phyloP scores from a whole-genome alignment of 2,329 filamentous ascomycete species.

The Fusarium sp. region DNA sequence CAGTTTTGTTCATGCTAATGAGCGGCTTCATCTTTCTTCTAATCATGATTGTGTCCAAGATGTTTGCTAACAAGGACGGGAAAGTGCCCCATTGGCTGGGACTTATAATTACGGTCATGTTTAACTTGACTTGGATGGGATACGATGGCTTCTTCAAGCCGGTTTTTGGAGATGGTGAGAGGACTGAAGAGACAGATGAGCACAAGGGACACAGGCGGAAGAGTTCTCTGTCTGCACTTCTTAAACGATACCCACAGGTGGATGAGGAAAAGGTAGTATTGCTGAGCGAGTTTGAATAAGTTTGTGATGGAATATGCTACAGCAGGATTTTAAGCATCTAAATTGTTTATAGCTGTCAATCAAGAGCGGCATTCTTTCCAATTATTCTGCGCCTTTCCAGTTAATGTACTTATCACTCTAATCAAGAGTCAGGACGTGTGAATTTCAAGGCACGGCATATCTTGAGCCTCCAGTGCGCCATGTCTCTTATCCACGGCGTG shows the following conservation, averaged over 20 bases:
- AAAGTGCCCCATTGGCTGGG: slow-evolving; percentile 78
- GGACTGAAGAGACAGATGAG: slow-evolving; percentile 59
- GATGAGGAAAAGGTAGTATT: slow-evolving; percentile 49
- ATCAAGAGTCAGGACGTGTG: neutral
- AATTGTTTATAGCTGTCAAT: too few species aligned
- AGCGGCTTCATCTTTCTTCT: slow-evolving; percentile 72
- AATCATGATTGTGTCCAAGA: slow-evolving; percentile 59
- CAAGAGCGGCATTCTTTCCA: too few species aligned
- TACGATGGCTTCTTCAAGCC: slow-evolving; percentile 67
- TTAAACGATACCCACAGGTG: slow-evolving; percentile 9
- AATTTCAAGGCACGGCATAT: too few species aligned
- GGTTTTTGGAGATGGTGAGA: slow-evolving; percentile 90
- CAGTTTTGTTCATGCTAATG: slow-evolving; percentile 71
- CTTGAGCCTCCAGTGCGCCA: neutral
- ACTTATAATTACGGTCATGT: slow-evolving; percentile 65
- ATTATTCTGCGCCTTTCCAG: too few species aligned
- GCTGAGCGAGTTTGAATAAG: slow-evolving; percentile 30
- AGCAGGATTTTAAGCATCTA: neutral
- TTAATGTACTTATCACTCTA: neutral
- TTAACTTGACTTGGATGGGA: slow-evolving; percentile 63
- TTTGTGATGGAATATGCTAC: accelerated
- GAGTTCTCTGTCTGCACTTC: slow-evolving; percentile 22
- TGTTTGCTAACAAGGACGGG: slow-evolving; percentile 78
- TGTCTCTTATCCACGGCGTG: neutral
- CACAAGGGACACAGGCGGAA: slow-evolving; percentile 14